Conservation (phyloP, 176 grass and related monocot species). For the Triticum urartu region DNA sequence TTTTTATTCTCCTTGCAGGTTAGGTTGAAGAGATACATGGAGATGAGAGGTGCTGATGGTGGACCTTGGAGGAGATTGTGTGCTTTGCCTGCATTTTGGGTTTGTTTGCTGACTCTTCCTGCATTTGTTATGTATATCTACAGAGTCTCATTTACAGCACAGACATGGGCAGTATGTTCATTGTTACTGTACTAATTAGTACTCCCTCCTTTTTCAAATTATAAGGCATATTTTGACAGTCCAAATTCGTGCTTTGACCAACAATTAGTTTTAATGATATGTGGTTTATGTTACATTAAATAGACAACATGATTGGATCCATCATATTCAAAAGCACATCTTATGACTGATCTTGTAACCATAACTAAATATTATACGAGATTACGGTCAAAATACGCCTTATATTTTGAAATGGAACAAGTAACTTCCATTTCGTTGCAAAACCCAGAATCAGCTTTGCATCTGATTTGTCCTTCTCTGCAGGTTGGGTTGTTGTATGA, state of each 20-base stretch:
- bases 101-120: constrained; percentile 26
- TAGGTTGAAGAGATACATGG: constrained; percentile 94
- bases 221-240: not conserved
- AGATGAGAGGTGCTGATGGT: constrained; percentile 99
- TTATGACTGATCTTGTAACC: not conserved
- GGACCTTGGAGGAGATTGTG: constrained; percentile 98
- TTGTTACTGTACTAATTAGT: not conserved
- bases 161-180: not conserved
- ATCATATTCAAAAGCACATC: not conserved
- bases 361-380: not conserved
- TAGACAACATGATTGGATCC: not conserved
- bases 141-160: not conserved
- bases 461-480: not conserved
- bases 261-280: not conserved
- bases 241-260: not conserved
- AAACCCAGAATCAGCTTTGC: not conserved
- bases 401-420: not conserved
- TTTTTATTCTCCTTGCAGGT: constrained; percentile 58
- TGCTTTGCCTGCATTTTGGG: constrained; percentile 97
- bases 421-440: not conserved
- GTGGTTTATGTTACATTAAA: not conserved
- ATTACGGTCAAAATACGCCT: not conserved
- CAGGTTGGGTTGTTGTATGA: constrained; percentile 93
- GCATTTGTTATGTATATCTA: not conserved
- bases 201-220: not conserved